Base-by-base conservation (phyloP, 192 early-diverging fungal species). In the Linnemannia exigua region DNA sequence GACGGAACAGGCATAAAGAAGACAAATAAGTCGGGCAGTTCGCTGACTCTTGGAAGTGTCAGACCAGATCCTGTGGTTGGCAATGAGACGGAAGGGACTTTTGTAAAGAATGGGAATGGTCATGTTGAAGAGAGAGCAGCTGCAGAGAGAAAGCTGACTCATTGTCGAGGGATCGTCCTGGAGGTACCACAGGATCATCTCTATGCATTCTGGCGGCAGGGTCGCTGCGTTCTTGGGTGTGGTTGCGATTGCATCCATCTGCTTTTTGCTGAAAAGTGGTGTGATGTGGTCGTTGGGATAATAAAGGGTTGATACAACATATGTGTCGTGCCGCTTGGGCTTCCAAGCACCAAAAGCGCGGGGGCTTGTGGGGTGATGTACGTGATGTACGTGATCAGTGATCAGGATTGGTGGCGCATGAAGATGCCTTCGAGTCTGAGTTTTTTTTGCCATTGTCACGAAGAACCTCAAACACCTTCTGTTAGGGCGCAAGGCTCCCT, bases 151-250 rank as follows among this genome's bases (percentile, higher is more conserved):
- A 1, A 83, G 61, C 19, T 20, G 7, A 28, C 74, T 75, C 16
- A 83, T 63, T 8, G 81, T 69, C 1, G 70, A 41, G 48, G 68
- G 25, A 37, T 83, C 81, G 33, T 74, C 71, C 81, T 75, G 77
- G 36, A 83, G 75, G 44, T 77, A 69, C 25, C 47, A 33, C 3
- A 76, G n/a, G n/a, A 83, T 74, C 25, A 74, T 61, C 28, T 50
- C 71, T 46, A 68, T 74, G 35, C 81, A 83, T 74, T 83, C 81
- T 37, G 81, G 54, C 7, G 81, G 81, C 22, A 83, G 16, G n/a
- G 28, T 31, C 15, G 58, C 25, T n/a, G 28, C 3, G 9, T n/a
- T 14, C 58, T 31, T 63, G 11, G 28, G 12, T 11, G 58, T 31
- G 25, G 28, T 31, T 63, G 58, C 0, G 0, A 3, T 3, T 31